Evolutionary conservation across 2,329 filamentous ascomycete genomes (phyloP).

Genomic region (Aspergillus sp.): DNA sequence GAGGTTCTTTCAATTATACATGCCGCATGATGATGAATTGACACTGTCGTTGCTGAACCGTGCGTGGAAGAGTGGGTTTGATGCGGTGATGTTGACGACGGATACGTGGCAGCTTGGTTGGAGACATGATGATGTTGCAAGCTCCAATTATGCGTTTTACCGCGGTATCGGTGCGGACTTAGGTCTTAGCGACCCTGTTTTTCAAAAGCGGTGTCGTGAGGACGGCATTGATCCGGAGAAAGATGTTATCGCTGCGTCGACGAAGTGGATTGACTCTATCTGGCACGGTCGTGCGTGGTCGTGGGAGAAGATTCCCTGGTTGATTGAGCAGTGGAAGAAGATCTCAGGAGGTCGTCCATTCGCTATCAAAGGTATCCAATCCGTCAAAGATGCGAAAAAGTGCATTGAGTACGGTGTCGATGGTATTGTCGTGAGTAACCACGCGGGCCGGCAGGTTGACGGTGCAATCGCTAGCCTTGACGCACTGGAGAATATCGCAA

Average conservation of each 20-base stretch:
- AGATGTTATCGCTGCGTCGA: slow-evolving; percentile 48
- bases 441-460: slow-evolving; percentile 61
- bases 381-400: slow-evolving; percentile 54
- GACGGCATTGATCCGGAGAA: slow-evolving; percentile 48
- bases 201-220: slow-evolving; percentile 47
- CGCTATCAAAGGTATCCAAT: slow-evolving; percentile 65
- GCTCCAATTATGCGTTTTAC: slow-evolving; percentile 58
- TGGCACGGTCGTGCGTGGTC: slow-evolving; percentile 57
- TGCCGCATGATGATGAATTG: slow-evolving; percentile 56
- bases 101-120: slow-evolving; percentile 60
- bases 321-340: slow-evolving; percentile 52
- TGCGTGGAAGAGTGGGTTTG: slow-evolving; percentile 50
- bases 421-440: slow-evolving; percentile 64
- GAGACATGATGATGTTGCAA: slow-evolving; percentile 53
- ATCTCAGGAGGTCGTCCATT: slow-evolving; percentile 52
- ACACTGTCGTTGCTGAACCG: slow-evolving; percentile 51
- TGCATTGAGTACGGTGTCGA: slow-evolving; percentile 57
- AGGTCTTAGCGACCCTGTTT: slow-evolving; percentile 54
- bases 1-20: slow-evolving; percentile 59
- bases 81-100: slow-evolving; percentile 53
- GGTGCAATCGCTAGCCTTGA: slow-evolving; percentile 55
- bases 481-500: slow-evolving; percentile 53
- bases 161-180: slow-evolving; percentile 52
- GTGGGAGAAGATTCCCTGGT: slow-evolving; percentile 63
- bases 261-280: slow-evolving; percentile 58